phyloP scores from a whole-genome alignment of 805 yeast genomes.

The Pichia ethanolica region DNA sequence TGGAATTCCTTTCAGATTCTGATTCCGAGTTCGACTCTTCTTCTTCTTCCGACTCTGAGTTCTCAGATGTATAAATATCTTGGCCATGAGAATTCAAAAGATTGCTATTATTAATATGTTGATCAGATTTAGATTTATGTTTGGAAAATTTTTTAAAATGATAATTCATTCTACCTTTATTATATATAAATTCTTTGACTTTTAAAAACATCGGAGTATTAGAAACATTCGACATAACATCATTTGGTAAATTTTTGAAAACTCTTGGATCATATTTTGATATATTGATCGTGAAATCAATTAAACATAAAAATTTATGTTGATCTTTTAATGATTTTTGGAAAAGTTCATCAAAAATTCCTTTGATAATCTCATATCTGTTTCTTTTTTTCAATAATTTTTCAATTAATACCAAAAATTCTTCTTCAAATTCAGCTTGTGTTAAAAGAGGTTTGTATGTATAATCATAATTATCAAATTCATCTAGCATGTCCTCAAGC shows the following conservation, averaged over 20 bases:
- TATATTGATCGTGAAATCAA: constrained; percentile 19
- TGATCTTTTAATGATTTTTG: constrained; percentile 4
- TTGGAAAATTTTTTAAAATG: constrained; percentile 10
- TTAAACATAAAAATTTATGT: constrained; percentile 17
- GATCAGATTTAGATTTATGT: neutral
- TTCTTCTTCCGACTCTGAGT: neutral
- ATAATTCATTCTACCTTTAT: constrained; percentile 19
- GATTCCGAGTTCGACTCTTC: neutral
- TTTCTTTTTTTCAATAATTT: constrained; percentile 11
- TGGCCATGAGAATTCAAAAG: neutral
- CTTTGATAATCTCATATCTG: constrained; percentile 10
- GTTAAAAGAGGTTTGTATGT: constrained; percentile 16
- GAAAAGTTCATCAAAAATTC: constrained; percentile 12
- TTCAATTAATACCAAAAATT: constrained; percentile 13
- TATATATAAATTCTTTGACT: constrained; percentile 10
- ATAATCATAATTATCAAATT: constrained; percentile 16
- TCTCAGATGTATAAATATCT: neutral
- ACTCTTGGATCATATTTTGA: constrained; percentile 16
- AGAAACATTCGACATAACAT: constrained; percentile 9
- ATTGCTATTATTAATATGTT: no score
- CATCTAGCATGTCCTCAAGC: constrained; percentile 14
- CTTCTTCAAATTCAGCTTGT: constrained; percentile 18
- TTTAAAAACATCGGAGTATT: constrained; percentile 8
- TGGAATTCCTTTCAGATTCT: neutral
- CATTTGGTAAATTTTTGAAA: constrained; percentile 19